Evolutionary conservation across 2,329 filamentous ascomycete species (phyloP), one percentile per base, ranked within the genome.

Genomic region (Cladosporium sp.): DNA sequence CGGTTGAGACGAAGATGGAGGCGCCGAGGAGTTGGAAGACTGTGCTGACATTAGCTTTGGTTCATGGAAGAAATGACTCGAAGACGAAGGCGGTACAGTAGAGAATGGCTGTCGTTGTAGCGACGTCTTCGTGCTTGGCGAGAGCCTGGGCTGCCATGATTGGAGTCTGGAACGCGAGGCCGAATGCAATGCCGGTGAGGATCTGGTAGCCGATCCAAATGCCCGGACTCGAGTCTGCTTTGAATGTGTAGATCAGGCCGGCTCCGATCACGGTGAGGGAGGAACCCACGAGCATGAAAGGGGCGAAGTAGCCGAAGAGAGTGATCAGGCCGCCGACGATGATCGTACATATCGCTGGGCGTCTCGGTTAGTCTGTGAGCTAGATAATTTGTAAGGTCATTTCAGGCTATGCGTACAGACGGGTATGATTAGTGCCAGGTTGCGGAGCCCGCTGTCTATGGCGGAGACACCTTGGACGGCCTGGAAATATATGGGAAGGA

Each of bases 401-500:
- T 22, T 9, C 28, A 46, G 22, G 13, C n/a, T 18, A 33, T n/a
- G 43, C 11, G 28, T 11, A 53, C 50, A 46, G 53, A 68, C 65
- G 7, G 70, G 65, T 13, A 76, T 66, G 37, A 76, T 70, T 37
- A 74, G 61, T 4, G 74, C 74, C 1, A 77, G 64, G 46, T 72
- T 73, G 65, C 72, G 71, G 58, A 76, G 75, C 32, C 73, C 74
- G n/a, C 72, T 74, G 44, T 71, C 70, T 11, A 71, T 70, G 4
- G 88, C 77, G 0, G 83, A 82, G 54, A 83, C 73, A 11, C 87
- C 87, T 37, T 83, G 80, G 1, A 90, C 81, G 5, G 89, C 81
- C 68, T 95, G 87, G 57, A 93, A 85, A 70, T 89, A 95, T 3
- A 95, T 76, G 0, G 90, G 90, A 1, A 86, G 77, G 68, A 93